Evolutionary conservation across 202 grass and related monocot species (phyloP).

Genomic region (Hordeum pubiflorum): DNA sequence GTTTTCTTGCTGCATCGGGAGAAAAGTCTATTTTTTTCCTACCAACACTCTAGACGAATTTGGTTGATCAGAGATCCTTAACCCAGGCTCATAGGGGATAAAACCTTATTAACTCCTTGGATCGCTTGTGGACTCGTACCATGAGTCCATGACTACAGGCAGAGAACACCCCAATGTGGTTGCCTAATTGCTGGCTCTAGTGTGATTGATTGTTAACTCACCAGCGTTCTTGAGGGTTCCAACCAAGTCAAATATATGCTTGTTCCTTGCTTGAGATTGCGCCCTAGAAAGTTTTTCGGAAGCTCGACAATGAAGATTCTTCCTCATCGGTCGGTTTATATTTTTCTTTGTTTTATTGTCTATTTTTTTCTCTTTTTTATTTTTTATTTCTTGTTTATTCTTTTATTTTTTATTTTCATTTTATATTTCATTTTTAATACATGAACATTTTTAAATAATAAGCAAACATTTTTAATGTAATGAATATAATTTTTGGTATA

Average conservation of each 20-base stretch:
- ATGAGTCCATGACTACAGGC: background rate
- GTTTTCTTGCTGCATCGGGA: background rate
- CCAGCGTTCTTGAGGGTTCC: constrained; percentile 60
- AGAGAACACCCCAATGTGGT: background rate
- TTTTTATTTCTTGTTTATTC: no score
- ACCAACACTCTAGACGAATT: background rate
- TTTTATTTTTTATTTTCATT: no score
- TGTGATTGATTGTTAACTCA: constrained; percentile 30
- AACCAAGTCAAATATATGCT: constrained; percentile 69
- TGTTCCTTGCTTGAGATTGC: constrained; percentile 63
- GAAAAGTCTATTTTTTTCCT: background rate
- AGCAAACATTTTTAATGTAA: no score
- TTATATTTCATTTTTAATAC: no score
- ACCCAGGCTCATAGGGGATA: background rate
- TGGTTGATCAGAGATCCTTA: background rate
- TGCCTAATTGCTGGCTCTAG: background rate
- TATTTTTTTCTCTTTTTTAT: no score
- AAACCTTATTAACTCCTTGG: background rate
- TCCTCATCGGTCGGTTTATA: constrained; percentile 34
- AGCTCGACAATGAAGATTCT: constrained; percentile 51
- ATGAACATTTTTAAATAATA: no score
- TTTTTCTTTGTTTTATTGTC: no score
- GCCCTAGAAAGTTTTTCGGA: constrained; percentile 54
- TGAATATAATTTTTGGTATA: no score
- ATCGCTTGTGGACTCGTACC: background rate